These are phyloP conservation scores for Aegilops bicornis DNA, from an alignment of 176 grass and related monocot species.

Conservation along the genomic window DNA sequence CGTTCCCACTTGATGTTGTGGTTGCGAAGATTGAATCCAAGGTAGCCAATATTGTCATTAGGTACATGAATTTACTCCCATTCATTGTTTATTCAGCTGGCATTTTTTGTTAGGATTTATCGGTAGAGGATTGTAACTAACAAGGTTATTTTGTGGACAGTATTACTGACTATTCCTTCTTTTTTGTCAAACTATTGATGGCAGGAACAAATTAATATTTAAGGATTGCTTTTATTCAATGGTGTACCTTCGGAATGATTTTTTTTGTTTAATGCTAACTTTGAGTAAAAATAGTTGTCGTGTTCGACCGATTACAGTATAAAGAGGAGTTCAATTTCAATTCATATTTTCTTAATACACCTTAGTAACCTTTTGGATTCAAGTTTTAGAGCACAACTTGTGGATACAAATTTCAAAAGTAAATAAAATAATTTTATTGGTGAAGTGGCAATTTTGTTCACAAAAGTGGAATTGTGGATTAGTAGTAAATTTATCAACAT, in stretches of 20 bases:
- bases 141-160: background rate
- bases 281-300: no score
- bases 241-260: background rate
- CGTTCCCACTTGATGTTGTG: conserved; percentile 35
- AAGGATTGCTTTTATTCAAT: background rate
- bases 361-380: background rate
- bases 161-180: background rate
- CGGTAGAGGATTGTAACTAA: background rate
- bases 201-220: background rate
- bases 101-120: background rate
- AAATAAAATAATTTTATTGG: background rate
- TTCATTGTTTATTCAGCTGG: background rate
- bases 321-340: background rate
- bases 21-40: conserved; percentile 38
- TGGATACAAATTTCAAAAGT: background rate
- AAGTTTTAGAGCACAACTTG: background rate
- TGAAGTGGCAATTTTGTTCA: background rate
- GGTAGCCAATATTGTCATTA: conserved; percentile 36
- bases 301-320: no score
- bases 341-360: background rate
- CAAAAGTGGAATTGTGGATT: background rate
- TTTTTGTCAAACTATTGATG: background rate
- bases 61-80: background rate
- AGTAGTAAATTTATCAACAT: background rate
- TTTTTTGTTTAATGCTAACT: background rate